Evolutionary conservation across 257 asterid species (phyloP).

Genomic region (Osmanthus fragrans): DNA sequence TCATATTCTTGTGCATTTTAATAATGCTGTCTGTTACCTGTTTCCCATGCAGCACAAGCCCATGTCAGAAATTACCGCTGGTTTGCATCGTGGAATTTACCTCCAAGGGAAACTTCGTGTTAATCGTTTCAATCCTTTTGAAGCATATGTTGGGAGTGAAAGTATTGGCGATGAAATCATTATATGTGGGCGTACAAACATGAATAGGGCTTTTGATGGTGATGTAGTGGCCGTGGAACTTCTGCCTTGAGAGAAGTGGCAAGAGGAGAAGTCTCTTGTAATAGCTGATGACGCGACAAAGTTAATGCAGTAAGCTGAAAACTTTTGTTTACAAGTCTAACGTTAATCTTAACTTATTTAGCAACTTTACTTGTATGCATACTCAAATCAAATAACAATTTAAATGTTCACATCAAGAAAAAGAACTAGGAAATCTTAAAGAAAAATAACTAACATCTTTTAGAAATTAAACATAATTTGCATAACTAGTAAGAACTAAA

Average conservation of each 20-base stretch:
- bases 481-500: too few relatives aligned
- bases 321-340: too few relatives aligned
- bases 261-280: constrained; percentile 72
- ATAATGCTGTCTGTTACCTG: constrained; percentile 21
- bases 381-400: too few relatives aligned
- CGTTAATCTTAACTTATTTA: too few relatives aligned
- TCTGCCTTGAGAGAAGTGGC: constrained; percentile 89
- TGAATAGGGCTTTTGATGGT: constrained; percentile 98
- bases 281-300: constrained; percentile 48
- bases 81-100: constrained; percentile 83
- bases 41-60: constrained; percentile 81
- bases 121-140: constrained; percentile 91
- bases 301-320: too few relatives aligned
- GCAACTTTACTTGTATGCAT: too few relatives aligned
- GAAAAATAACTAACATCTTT: too few relatives aligned
- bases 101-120: constrained; percentile 98
- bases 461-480: too few relatives aligned
- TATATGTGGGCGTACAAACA: constrained; percentile 76
- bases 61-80: constrained; percentile 97
- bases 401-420: too few relatives aligned
- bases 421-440: too few relatives aligned
- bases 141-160: constrained; percentile 98
- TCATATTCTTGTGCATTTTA: constrained; percentile 19
- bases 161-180: constrained; percentile 96
- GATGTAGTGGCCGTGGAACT: constrained; percentile 94